A percentile compares a stretch with the other conserved stretches of the same genome.
phyloP scores from a whole-genome alignment of 495 filamentous ascomycete species.

The Trypethelium eluteriae region DNA sequence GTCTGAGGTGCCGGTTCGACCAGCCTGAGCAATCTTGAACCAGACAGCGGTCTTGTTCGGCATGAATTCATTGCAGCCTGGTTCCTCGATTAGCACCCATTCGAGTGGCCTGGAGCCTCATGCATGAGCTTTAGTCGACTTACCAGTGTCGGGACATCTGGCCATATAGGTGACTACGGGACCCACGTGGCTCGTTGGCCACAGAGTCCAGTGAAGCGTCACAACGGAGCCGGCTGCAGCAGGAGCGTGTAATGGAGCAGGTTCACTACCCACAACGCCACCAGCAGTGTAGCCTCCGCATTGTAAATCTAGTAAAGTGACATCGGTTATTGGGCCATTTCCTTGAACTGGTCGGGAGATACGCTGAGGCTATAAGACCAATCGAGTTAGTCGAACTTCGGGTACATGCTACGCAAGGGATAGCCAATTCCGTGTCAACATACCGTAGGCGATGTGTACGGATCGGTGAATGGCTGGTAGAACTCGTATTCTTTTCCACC shows the following conservation, averaged over 20 bases:
- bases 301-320: slow-evolving; percentile 41
- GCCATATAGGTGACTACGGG: slow-evolving; percentile 26
- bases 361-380: slow-evolving; percentile 29
- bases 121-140: background rate
- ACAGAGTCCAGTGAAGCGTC: slow-evolving; percentile 21
- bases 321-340: slow-evolving; percentile 45
- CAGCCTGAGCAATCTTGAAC: slow-evolving; percentile 31
- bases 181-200: slow-evolving; percentile 21
- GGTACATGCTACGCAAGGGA: background rate
- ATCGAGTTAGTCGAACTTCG: background rate
- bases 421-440: background rate
- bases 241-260: slow-evolving; percentile 18
- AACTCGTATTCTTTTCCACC: slow-evolving; percentile 34
- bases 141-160: slow-evolving; percentile 22
- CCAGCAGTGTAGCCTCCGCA: slow-evolving; percentile 27
- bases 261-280: slow-evolving; percentile 33
- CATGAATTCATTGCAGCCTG: slow-evolving; percentile 5
- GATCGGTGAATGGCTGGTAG: slow-evolving; percentile 43
- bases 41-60: slow-evolving; percentile 34
- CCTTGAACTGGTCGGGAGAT: slow-evolving; percentile 45
- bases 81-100: background rate
- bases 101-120: background rate
- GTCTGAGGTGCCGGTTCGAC: slow-evolving; percentile 21
- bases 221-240: slow-evolving; percentile 19
- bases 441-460: slow-evolving; percentile 38